Evolutionary conservation across 345 rosid species (phyloP), one percentile per base, ranked within the genome.

Genomic region (Laguncularia racemosa): DNA sequence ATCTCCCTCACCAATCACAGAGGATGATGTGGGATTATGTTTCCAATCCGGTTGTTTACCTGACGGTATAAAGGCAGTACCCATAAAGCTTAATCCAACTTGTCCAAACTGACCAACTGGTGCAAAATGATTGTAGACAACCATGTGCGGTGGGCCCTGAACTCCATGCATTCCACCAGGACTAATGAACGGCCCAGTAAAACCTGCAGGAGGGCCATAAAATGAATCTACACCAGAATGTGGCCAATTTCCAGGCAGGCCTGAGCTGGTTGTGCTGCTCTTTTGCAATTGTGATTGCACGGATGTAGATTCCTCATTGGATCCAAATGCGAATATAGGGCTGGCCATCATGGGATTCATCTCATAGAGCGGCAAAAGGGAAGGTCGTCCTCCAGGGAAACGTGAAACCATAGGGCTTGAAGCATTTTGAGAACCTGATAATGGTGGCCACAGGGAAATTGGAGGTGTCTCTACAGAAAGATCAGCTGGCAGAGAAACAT

Each of bases 71-170:
- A 85, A 88, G 14, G 97, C 82, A 13, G 97, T 71, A 2, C 99
- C 99, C 96, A 90, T 85, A 76, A 89, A 88, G 79, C 97, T 87
- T 79, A 90, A 71, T 57, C 97, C 96, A 71, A 85, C 83, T 67
- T 85, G 88, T 69, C 96, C 99, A 75, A 77, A 89, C 73, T 93
- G 99, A 55, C 97, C 96, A 68, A 89, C 90, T 16, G 97, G 99
- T 46, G 99, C 96, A 71, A 93, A 90, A 81, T 93, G 99, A 74
- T 90, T 90, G 62, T 90, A 93, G 49, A 93, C 87, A 54, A 95
- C 85, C 97, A 90, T 90, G 66, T 90, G 99, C 1, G 96, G 91
- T 50, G 91, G 90, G 10, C 96, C 97, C 63, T 85, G 99, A 67
- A 86, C 87, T 20, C 96, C 99, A 6, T 86, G 82, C 17, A 95